phyloP scores from a whole-genome alignment of 1,284 basidiomycete genomes.

The Fistulina hepatica region DNA sequence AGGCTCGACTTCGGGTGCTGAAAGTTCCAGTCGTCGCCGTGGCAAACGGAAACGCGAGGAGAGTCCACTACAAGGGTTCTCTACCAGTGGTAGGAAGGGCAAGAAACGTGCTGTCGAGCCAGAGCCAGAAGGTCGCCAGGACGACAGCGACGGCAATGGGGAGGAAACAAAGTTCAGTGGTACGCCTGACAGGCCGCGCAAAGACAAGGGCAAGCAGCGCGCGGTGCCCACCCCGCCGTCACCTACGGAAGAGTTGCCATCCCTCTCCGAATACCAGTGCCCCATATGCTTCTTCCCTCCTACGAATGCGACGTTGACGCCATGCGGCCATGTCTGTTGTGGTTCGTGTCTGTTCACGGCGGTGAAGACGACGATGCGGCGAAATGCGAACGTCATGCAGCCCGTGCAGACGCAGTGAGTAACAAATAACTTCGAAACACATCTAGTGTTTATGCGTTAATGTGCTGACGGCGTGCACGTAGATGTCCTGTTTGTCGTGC shows the following conservation, averaged over 20 bases:
- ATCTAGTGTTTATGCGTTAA: slow-evolving; percentile 3
- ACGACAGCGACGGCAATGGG: not conserved
- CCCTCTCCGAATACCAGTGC: slow-evolving; percentile 52
- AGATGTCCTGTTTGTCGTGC: slow-evolving; percentile 61
- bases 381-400: slow-evolving; percentile 32
- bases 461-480: slow-evolving; percentile 3
- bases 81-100: not conserved
- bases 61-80: not conserved
- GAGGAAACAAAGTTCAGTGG: not conserved
- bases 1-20: too few species aligned
- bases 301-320: slow-evolving; percentile 62
- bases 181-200: not conserved
- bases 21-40: not conserved
- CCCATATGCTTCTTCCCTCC: slow-evolving; percentile 72
- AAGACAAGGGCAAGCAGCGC: slow-evolving; percentile 1
- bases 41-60: not conserved
- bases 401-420: slow-evolving; percentile 35
- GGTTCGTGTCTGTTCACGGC: slow-evolving; percentile 67
- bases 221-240: not conserved
- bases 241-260: not conserved
- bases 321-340: slow-evolving; percentile 69
- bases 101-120: not conserved
- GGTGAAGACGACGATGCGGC: slow-evolving; percentile 49
- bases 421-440: too few species aligned
- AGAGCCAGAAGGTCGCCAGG: not conserved